phyloP scores from a whole-genome alignment of 2,329 filamentous ascomycete species.

The Ascomycota sp. region DNA sequence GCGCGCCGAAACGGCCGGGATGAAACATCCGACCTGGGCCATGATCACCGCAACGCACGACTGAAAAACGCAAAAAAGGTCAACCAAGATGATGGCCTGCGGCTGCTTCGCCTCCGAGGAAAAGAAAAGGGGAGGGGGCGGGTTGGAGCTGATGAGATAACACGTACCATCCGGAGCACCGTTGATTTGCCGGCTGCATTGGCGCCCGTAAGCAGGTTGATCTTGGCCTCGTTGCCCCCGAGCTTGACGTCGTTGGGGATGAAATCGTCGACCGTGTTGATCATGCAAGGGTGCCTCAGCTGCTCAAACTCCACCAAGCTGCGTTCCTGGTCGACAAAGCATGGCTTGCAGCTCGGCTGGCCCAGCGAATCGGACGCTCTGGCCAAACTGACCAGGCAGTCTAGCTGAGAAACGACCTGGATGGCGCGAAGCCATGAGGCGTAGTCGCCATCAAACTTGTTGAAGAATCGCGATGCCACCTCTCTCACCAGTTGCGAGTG shows the following conservation, averaged over 20 bases:
- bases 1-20: slow-evolving; percentile 63
- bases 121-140: too few species aligned
- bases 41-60: slow-evolving; percentile 93
- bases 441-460: slow-evolving; percentile 76
- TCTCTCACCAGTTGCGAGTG: slow-evolving; percentile 83
- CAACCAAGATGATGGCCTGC: too few species aligned
- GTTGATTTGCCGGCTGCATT: slow-evolving; percentile 97
- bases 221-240: slow-evolving; percentile 62
- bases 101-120: background rate
- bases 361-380: slow-evolving; percentile 72
- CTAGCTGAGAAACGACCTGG: slow-evolving; percentile 74
- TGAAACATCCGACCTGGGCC: slow-evolving; percentile 86
- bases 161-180: slow-evolving; percentile 69
- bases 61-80: slow-evolving; percentile 26
- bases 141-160: too few species aligned
- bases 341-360: slow-evolving; percentile 68
- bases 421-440: slow-evolving; percentile 73
- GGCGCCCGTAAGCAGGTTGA: slow-evolving; percentile 81
- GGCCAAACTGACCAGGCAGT: slow-evolving; percentile 84
- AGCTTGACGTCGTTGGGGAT: slow-evolving; percentile 88
- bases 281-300: slow-evolving; percentile 85
- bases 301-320: slow-evolving; percentile 84
- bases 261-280: slow-evolving; percentile 75
- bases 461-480: slow-evolving; percentile 64
- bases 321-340: slow-evolving; percentile 69